Conservation (phyloP, 148 eudicot genomes). For the Cornus florida region DNA sequence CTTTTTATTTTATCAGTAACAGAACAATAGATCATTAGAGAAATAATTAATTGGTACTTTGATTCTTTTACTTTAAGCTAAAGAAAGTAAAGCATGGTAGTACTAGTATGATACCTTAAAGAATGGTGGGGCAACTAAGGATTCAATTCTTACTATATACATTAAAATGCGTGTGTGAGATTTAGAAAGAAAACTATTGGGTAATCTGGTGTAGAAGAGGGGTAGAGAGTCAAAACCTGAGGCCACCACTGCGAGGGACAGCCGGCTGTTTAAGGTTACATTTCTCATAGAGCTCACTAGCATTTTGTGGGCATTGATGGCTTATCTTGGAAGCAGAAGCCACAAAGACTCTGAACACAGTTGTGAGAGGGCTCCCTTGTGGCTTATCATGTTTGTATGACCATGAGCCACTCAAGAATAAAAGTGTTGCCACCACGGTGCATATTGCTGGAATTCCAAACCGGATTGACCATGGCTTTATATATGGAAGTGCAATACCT, state of each 20-base stretch:
- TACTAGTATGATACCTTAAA: too few species aligned
- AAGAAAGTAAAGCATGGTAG: too few species aligned
- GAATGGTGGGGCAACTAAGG: too few species aligned
- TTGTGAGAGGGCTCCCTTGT: constrained; percentile 45
- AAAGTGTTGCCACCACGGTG: constrained; percentile 25
- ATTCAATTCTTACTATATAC: too few species aligned
- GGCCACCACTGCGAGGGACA: neutral
- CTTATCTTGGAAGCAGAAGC: constrained; percentile 36
- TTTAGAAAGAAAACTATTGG: neutral
- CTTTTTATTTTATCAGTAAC: neutral
- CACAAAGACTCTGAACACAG: constrained; percentile 38
- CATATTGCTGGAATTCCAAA: constrained; percentile 53
- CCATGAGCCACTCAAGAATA: constrained; percentile 33
- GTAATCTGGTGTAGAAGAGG: neutral
- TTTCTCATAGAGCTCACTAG: too few species aligned
- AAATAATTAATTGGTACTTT: neutral
- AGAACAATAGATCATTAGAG: neutral
- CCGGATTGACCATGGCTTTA: constrained; percentile 48
- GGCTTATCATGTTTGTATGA: constrained; percentile 26
- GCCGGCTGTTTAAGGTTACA: too few species aligned
- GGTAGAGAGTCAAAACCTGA: constrained; percentile 18
- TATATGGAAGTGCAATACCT: constrained; percentile 30
- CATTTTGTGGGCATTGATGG: constrained; percentile 17
- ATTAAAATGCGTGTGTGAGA: too few species aligned
- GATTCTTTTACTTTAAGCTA: neutral